phyloP scores from a whole-genome alignment of 2,329 filamentous ascomycete genomes.

The Penicillium sclerotiorum region DNA sequence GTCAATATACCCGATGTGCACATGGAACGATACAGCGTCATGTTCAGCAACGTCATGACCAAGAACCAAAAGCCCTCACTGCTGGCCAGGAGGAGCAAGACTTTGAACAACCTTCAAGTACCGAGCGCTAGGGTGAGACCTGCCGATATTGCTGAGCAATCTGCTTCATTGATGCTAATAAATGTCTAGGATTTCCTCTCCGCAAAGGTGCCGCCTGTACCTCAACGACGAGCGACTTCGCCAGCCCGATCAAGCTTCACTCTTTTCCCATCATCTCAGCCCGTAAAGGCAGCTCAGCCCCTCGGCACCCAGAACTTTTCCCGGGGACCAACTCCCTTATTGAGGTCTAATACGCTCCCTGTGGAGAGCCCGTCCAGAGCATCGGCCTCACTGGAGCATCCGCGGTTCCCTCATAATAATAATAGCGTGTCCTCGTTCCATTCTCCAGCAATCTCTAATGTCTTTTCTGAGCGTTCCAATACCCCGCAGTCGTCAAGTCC shows the following conservation, averaged over 20 bases:
- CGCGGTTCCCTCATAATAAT: constrained; percentile 9
- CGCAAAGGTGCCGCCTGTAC: constrained; percentile 18
- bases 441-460: constrained; percentile 13
- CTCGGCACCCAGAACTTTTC: constrained; percentile 36
- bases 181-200: constrained; percentile 14
- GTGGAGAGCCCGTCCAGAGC: constrained; percentile 21
- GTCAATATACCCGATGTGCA: constrained; percentile 78
- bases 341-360: constrained; percentile 26
- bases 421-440: constrained; percentile 15
- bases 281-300: constrained; percentile 34
- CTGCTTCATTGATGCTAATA: neutral
- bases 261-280: constrained; percentile 40
- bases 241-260: constrained; percentile 40
- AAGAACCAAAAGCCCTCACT: constrained; percentile 40
- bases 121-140: constrained; percentile 49
- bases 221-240: constrained; percentile 40
- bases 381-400: constrained; percentile 2
- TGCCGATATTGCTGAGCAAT: neutral
- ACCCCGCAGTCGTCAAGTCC: constrained; percentile 13
- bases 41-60: constrained; percentile 77
- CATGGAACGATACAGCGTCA: constrained; percentile 89
- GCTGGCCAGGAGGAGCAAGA: constrained; percentile 40
- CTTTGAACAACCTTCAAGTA: constrained; percentile 55
- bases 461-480: constrained; percentile 12
- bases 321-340: constrained; percentile 27